Percentiles rank a stretch among this genome's conserved stretches.
phyloP scores from a whole-genome alignment of 306 rosid genomes.

The Cucurbita ficifolia region DNA sequence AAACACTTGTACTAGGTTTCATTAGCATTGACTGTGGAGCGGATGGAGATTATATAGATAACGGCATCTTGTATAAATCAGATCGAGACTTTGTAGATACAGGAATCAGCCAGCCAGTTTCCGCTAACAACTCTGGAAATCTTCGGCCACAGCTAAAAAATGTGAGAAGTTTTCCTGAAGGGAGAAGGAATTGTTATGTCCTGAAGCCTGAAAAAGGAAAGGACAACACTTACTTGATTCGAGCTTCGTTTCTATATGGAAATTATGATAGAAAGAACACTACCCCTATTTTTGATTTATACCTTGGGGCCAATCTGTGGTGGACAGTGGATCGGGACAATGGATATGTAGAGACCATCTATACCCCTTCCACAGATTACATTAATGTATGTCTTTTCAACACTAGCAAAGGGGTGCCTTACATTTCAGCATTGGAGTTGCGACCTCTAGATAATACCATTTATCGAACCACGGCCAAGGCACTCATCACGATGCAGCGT shows the following conservation, averaged over 20 bases:
- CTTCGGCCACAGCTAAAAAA: background rate
- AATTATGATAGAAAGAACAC: slow-evolving; percentile 23
- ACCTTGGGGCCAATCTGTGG: slow-evolving; percentile 34
- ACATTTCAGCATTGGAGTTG: slow-evolving; percentile 28
- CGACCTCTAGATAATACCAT: slow-evolving; percentile 10
- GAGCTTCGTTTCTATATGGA: slow-evolving; percentile 26
- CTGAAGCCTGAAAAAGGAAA: slow-evolving; percentile 18
- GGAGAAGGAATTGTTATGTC: slow-evolving; percentile 34
- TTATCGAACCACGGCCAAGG: background rate
- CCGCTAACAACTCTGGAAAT: background rate
- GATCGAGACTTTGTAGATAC: slow-evolving; percentile 16
- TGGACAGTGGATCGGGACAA: background rate
- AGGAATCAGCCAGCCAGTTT: background rate
- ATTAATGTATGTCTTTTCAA: slow-evolving; percentile 29
- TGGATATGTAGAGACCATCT: slow-evolving; percentile 10
- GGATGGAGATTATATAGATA: background rate
- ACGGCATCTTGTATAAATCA: slow-evolving; percentile 2
- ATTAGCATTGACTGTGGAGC: slow-evolving; percentile 29
- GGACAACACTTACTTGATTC: slow-evolving; percentile 23
- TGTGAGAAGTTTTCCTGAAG: slow-evolving; percentile 33
- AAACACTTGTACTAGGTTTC: slow-evolving; percentile 17
- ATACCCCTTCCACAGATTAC: slow-evolving; percentile 14
- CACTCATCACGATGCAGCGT: slow-evolving; percentile 4
- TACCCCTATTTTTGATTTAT: slow-evolving; percentile 14
- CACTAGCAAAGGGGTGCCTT: slow-evolving; percentile 25